Base-by-base conservation (phyloP, 163 green algal genomes). In the Scenedesmus sp. region DNA sequence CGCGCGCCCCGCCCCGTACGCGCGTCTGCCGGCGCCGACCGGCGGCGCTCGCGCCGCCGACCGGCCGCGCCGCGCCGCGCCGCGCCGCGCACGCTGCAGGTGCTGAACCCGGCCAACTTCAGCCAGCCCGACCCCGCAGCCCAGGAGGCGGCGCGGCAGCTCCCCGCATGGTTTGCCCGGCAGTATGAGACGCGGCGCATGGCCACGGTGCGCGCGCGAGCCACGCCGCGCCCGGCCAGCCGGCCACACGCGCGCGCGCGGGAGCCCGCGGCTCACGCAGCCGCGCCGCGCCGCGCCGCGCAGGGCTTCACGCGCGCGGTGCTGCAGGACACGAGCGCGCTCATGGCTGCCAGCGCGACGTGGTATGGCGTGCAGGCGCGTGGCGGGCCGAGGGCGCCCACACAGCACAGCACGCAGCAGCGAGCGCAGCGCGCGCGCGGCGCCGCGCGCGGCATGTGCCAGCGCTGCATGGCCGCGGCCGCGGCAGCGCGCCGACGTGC, bases 81-180 rank as follows among this genome's bases (percentile, higher is more conserved):
- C n/a, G n/a, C n/a, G n/a, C n/a, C n/a, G n/a, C n/a, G n/a, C n/a
- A n/a, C n/a, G n/a, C n/a, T n/a, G n/a, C n/a, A n/a, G n/a, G n/a
- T n/a, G 18, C 56, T 78, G 48, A 78, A 78, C 54, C 70, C 70
- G 1, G 70, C 70, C 47, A 78, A 78, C 54, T 78, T 67, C 31
- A 42, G 17, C 15, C 29, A 11, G 0, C 36, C 17, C 54, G 47
- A 75, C 20, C 2, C 54, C 14, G 44, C 44, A 63, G 66, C 31
- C 14, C 64, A 74, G 28, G 66, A 75, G 24, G 48, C 66, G 18
- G 62, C 66, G 6, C 63, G 63, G 66, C 44, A 62, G 66, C 66
- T 75, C 28, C 66, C 66, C 1, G 66, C 33, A 10, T 75, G 66
- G 66, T 75, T 50, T 50, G 44, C 28, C 5, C n/a, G 36, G 22